Base-by-base conservation (phyloP, 1,284 basidiomycete species). In the Cystobasidium sp. region DNA sequence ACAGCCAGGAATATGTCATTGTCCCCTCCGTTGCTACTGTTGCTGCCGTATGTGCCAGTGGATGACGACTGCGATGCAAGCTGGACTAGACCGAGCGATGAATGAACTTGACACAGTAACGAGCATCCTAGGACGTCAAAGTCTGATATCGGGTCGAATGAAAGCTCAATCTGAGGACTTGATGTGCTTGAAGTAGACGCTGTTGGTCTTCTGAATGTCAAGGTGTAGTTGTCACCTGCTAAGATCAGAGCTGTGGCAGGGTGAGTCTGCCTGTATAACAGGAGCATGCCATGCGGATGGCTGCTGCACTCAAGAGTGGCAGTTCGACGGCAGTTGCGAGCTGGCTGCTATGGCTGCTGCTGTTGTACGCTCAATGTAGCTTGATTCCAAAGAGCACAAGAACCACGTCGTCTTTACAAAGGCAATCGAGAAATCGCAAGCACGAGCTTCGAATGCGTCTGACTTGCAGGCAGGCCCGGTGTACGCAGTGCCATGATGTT, bases 1-100 rank as follows among this genome's bases (percentile, higher is more conserved):
- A 92, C 85, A 14, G 89, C 89, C 41, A 94, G 85, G 81, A 93
- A 94, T 67, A 91, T 86, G 59, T 51, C 31, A 41, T 44, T 65
- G n/a, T 37, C 18, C 22, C 83, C 86, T 77, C 76, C 88, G 90
- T 90, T 79, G 87, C 87, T 55, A 88, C 44, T 49, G n/a, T 31
- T 31, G 31, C 31, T 31, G 31, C 31, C 31, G 31, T 31, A 31
- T 1, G 31, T 31, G 31, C 31, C 5, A 31, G 31, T 31, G 31
- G 31, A 31, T 31, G 46, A 39, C 56, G 75, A 46, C 46, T 46
- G 66, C 39, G 44, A 22, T 24, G 37, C 67, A 49, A 63, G 51
- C 58, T 75, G 73, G 41, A 75, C 51, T 18, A 75, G 73, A 31
- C 73, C 73, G n/a, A 75, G 73, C 20, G 65, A 68, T 16, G 65